Evolutionary conservation across 306 rosid genomes (phyloP).

Genomic region (Glycyrrhiza uralensis): DNA sequence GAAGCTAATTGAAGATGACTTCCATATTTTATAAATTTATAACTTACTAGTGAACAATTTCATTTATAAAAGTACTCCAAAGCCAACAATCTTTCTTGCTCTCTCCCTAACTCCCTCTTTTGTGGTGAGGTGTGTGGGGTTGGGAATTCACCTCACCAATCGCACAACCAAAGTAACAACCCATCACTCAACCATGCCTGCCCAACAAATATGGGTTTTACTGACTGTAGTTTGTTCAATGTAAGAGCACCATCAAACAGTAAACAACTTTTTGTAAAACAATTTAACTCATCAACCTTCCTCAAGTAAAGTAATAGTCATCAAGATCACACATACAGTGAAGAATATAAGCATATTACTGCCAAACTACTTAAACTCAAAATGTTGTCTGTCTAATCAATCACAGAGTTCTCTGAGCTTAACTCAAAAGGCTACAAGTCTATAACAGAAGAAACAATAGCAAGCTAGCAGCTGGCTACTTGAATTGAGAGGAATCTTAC

Average conservation of each 20-base stretch:
- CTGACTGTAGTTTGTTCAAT: neutral
- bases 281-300: constrained; percentile 7
- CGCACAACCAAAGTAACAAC: neutral
- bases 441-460: neutral
- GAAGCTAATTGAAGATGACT: neutral
- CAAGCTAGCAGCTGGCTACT: neutral
- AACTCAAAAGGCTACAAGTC: neutral
- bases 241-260: constrained; percentile 11
- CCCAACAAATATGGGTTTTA: constrained; percentile 18
- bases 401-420: neutral
- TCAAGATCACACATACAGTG: neutral
- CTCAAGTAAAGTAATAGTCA: neutral
- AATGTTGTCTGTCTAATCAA: constrained; percentile 12
- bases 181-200: neutral
- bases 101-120: neutral
- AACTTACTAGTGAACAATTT: neutral
- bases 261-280: neutral
- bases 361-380: constrained; percentile 9
- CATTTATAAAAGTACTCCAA: neutral
- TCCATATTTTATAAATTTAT: neutral
- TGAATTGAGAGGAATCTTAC: neutral
- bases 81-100: neutral
- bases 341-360: neutral
- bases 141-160: neutral
- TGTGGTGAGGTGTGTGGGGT: neutral